phyloP scores from a whole-genome alignment of 805 yeast species.

The Danielia reshetovae region DNA sequence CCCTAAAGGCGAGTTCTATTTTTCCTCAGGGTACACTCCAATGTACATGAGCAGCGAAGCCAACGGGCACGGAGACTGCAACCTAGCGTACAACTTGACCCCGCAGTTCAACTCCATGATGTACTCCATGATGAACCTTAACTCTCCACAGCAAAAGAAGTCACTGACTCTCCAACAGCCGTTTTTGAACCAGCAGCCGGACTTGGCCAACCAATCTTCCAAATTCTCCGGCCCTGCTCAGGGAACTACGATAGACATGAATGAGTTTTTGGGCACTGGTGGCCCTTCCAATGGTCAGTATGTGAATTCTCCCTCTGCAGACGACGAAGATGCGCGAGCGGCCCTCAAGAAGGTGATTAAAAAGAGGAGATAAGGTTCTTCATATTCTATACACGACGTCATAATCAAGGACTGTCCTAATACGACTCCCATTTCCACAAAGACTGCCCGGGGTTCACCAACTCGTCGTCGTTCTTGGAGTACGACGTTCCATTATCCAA shows the following conservation, averaged over 20 bases:
- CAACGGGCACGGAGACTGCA: slow-evolving; percentile 23
- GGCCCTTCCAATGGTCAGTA: neutral
- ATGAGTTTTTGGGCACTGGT: neutral
- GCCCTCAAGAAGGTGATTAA: slow-evolving; percentile 4
- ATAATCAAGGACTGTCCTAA: neutral
- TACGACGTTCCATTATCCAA: slow-evolving; percentile 36
- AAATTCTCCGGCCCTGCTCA: slow-evolving; percentile 2
- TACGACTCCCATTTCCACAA: slow-evolving; percentile 42
- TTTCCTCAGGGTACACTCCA: neutral
- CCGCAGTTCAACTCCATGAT: slow-evolving; percentile 40
- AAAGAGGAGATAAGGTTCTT: too few species aligned
- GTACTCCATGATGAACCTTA: slow-evolving; percentile 32
- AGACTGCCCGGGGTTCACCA: slow-evolving; percentile 43
- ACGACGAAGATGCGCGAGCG: slow-evolving; percentile 5
- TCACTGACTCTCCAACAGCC: neutral
- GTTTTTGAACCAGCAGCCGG: slow-evolving; percentile 1
- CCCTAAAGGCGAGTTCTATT: neutral
- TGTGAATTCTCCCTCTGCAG: too few species aligned
- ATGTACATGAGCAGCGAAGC: slow-evolving; percentile 11
- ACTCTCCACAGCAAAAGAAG: slow-evolving; percentile 23
- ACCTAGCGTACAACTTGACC: slow-evolving; percentile 30
- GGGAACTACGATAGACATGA: slow-evolving; percentile 1
- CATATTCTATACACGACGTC: too few species aligned
- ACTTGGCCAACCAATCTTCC: too few species aligned
- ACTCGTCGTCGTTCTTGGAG: slow-evolving; percentile 33